Evolutionary conservation across 768 basidiomycete species (phyloP), one percentile per base, ranked within the genome.

Genomic region (Lentinula sp.): DNA sequence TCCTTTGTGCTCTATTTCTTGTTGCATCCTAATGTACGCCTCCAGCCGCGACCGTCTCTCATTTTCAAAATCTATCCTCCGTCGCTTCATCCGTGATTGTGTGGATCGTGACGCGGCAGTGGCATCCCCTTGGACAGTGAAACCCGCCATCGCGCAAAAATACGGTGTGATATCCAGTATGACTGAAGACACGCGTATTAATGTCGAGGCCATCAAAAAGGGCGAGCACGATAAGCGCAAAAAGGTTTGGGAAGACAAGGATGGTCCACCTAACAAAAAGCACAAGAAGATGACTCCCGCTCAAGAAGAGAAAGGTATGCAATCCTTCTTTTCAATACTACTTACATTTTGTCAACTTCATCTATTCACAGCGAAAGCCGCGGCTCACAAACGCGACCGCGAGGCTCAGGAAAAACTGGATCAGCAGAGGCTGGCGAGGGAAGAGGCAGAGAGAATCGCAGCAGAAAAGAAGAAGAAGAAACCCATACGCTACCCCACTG

Each of bases 51-150:
- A 99, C 72, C 91, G 95, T 57, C 80, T 96, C 18, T 87, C 93
- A 18, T 98, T 98, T 75, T 96, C 94, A 32, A 98, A 98, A 73
- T 95, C 95, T 16, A 96, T 98, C 66, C 84, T 99, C 32, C 92
- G 95, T 65, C 89, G 95, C 15, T 98, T 96, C 74, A 91, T 99
- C 61, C 88, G 93, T 63, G 97, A 98, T 69, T 96, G 94, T 67
- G 90, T 99, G 2, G 89, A 93, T 68, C 87, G 97, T 37, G 94
- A 96, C 65, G 82, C 93, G 15, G 89, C 93, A 8, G 89, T 96
- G 31, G 94, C 93, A 7, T 92, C 93, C 1, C 96, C 97, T 5
- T 99, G 97, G 97, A 88, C 87, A 1, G 95, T 98, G 34, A 98
- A 98, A 71, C 84, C 84, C 1, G 75, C 80, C 5, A 89, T 98